Percentiles rank a stretch among this genome's conserved stretches.
phyloP scores from a whole-genome alignment of 768 basidiomycete species.

The Serendipita sp. region DNA sequence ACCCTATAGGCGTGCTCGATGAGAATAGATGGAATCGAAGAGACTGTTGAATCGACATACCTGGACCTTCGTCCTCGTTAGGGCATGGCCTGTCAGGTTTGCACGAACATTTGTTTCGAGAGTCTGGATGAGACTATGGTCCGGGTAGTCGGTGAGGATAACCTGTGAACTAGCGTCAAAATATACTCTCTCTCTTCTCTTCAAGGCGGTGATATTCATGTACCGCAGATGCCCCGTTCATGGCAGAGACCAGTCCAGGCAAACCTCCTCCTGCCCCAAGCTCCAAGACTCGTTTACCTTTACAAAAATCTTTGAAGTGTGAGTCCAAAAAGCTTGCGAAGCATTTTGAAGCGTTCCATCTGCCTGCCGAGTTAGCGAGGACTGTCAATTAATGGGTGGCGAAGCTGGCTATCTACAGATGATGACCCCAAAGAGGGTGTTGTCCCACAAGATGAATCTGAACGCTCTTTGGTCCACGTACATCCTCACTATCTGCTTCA shows the following conservation, averaged over 20 bases:
- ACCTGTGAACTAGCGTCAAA: constrained; percentile 27
- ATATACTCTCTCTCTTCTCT: background rate
- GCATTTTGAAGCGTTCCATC: constrained; percentile 68
- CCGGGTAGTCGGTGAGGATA: constrained; percentile 88
- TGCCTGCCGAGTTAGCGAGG: constrained; percentile 14
- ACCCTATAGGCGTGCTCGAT: constrained; percentile 28
- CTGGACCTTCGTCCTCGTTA: constrained; percentile 18
- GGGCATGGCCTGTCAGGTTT: constrained; percentile 28
- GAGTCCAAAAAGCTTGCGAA: constrained; percentile 54
- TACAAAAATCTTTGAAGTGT: constrained; percentile 28
- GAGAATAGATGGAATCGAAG: background rate
- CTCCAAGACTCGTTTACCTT: constrained; percentile 46
- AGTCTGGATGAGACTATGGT: constrained; percentile 56
- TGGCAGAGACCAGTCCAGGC: constrained; percentile 59
- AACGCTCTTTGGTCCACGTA: constrained; percentile 20
- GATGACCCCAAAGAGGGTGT: constrained; percentile 70
- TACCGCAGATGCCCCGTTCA: constrained; percentile 55
- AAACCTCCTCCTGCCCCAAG: constrained; percentile 88
- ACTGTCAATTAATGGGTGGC: background rate
- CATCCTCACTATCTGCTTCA: background rate
- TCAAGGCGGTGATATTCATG: constrained; percentile 8
- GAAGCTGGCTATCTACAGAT: constrained; percentile 31
- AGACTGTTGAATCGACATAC: constrained; percentile 11
- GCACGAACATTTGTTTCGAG: constrained; percentile 45
- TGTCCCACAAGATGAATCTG: constrained; percentile 56